Base-by-base conservation (phyloP, 2,329 filamentous ascomycete genomes). In the Davidsoniella neocaledoniae region DNA sequence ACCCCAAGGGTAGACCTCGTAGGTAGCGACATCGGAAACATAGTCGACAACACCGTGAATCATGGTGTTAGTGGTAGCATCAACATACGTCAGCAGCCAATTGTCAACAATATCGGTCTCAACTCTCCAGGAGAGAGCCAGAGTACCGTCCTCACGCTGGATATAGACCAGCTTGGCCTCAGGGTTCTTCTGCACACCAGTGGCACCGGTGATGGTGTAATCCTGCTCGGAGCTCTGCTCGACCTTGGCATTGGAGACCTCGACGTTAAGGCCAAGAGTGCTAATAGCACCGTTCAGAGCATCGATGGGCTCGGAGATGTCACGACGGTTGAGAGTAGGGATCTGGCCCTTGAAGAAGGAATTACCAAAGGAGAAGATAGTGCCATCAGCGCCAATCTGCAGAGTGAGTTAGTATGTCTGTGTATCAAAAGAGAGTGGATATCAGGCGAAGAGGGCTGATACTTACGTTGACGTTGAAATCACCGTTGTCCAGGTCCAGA, bases 381-480 rank as follows among this genome's bases (percentile, higher is more conserved):
- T 65, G 23, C 76, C 75, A 53, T 78, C 68, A 16, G 62, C 58
- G 21, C 62, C 71, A 56, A 76, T 63, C 71, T 73, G 19, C 2
- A 43, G 17, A 21, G 1, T 8, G n/a, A 21, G 55, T 48, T 51
- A 47, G 40, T 37, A 47, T 29, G 26, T 29, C 26, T 29, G 2
- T 25, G 19, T 8, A 17, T 43, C 7, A 19, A 14, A 38, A 16
- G 16, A 6, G 12, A 36, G 26, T 26, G 23, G 6, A 41, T 14
- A 39, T 26, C 12, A 46, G 17, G 14, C 17, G 6, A 9, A 16
- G 26, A 23, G 10, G 7, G 12, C 14, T 43, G 17, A 12, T 33
- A 64, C 72, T 63, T 56, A 77, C 72, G 54, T 78, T 78, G 44
- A 78, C 71, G 47, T 77, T 76, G 56, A 77, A 75, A 57, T 76